phyloP scores from a whole-genome alignment of 768 basidiomycete species.

The Lactifluus subvellereus region DNA sequence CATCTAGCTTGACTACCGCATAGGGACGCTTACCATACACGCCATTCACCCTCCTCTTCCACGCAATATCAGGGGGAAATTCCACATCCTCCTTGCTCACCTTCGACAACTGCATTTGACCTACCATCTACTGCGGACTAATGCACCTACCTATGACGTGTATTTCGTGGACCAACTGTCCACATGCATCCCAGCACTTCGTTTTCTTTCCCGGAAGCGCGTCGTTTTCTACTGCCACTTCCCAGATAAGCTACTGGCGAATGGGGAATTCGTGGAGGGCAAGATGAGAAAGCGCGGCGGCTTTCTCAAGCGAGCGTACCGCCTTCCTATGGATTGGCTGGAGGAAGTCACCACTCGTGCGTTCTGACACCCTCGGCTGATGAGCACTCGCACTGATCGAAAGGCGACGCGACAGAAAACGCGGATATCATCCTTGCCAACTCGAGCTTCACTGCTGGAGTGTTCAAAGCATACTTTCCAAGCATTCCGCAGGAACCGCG shows the following conservation, averaged over 20 bases:
- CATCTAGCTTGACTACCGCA: not conserved
- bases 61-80: conserved; percentile 67
- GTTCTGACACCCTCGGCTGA: conserved; percentile 25
- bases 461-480: conserved; percentile 72
- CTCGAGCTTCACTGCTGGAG: conserved; percentile 80
- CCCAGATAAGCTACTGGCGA: conserved; percentile 86
- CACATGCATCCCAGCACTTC: conserved; percentile 81
- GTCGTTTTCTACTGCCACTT: conserved; percentile 99
- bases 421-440: conserved; percentile 90
- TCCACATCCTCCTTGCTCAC: conserved; percentile 88
- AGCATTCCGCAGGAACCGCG: conserved; percentile 55
- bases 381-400: not conserved
- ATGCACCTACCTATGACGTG: conserved; percentile 61
- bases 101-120: conserved; percentile 82
- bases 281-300: conserved; percentile 37
- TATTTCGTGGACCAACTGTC: conserved; percentile 95
- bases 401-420: conserved; percentile 48
- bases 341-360: conserved; percentile 87
- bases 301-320: conserved; percentile 69
- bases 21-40: conserved; percentile 78
- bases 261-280: conserved; percentile 60
- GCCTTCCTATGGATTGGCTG: conserved; percentile 82
- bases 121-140: conserved; percentile 48
- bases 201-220: conserved; percentile 58
- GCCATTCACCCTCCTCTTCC: conserved; percentile 73